Evolutionary conservation across 2,329 filamentous ascomycete species (phyloP), one percentile per base, ranked within the genome.

Genomic region (Clonostachys chloroleuca): DNA sequence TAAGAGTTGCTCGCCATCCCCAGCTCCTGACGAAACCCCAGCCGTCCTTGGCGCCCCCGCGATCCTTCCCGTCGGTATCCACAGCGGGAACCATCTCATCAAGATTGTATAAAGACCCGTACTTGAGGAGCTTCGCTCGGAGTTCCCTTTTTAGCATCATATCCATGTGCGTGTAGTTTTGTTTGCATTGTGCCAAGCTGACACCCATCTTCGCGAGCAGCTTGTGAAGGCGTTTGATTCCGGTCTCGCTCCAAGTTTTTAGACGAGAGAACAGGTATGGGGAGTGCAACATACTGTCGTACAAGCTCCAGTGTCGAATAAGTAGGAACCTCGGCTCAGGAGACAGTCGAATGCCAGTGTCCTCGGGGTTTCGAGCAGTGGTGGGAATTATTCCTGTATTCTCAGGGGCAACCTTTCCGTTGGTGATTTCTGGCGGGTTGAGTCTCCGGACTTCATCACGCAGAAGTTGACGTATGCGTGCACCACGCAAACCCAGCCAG

Each of bases 11-110:
- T 62, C 92, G 87, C 92, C 92, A 99, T 12, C 94, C 94, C 94
- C 94, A 99, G 62, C 90, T 95, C 49, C 92, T 81, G 16, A 97
- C 92, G 61, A 97, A 99, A 0, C 94, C 92, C 92, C 92, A 97
- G 12, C 91, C 92, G 63, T 96, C 91, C 60, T 92, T 92, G 42
- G 83, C 81, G 18, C 86, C 84, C 16, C 77, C 84, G 45, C 83
- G 80, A 53, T 86, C 83, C 55, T 80, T 80, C 5, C 82, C 84
- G 53, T 87, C 85, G 6, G 85, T 84, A 49, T 87, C 84, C 12
- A 85, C 80, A 5, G 86, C 82, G 2, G 92, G 92, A 0, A 99
- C 91, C 59, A 99, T 83, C 45, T 92, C 94, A 54, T 97, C 92
- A 2, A 99, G 78, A 30, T 95, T 94, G 65, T 97, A 99, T 51